Percentiles rank a stretch among this genome's conserved stretches.
Evolutionary conservation across 2,329 filamentous ascomycete species (phyloP).

Genomic region (Alternaria arborescens): DNA sequence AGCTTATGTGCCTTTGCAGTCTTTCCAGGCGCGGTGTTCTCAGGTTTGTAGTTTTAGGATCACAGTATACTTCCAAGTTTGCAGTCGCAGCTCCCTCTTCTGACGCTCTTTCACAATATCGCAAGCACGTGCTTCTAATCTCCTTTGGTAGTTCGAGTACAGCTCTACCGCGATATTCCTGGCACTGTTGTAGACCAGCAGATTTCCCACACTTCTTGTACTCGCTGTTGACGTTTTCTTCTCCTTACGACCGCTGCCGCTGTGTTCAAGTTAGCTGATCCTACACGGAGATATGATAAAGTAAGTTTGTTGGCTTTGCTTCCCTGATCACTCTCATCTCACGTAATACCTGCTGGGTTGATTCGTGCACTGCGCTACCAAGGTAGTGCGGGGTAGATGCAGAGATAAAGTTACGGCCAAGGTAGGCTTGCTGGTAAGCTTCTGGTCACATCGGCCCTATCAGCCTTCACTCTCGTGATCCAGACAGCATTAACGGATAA

Average conservation of each 20-base stretch:
- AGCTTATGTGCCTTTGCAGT: too few species aligned
- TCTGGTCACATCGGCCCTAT: neutral
- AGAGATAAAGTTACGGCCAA: constrained; percentile 1
- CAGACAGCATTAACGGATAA: neutral
- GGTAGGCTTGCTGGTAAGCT: neutral
- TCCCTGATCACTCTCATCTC: neutral
- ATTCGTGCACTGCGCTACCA: neutral
- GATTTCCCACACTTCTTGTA: neutral
- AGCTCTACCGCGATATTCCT: neutral
- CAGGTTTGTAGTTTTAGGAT: neutral
- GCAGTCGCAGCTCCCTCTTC: neutral
- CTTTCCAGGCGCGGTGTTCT: neutral
- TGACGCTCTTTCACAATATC: neutral
- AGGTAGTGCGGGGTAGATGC: neutral
- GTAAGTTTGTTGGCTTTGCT: neutral
- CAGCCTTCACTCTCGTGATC: neutral
- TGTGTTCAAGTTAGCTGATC: neutral
- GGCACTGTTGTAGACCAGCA: neutral
- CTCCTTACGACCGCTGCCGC: neutral
- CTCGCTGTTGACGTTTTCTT: neutral
- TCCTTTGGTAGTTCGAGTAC: neutral
- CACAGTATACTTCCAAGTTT: too few species aligned
- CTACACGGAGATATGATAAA: neutral
- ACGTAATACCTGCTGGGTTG: neutral
- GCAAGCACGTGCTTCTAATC: neutral